phyloP scores from a whole-genome alignment of 371 early-diverging fungal genomes.

The Mortierella sp. region DNA sequence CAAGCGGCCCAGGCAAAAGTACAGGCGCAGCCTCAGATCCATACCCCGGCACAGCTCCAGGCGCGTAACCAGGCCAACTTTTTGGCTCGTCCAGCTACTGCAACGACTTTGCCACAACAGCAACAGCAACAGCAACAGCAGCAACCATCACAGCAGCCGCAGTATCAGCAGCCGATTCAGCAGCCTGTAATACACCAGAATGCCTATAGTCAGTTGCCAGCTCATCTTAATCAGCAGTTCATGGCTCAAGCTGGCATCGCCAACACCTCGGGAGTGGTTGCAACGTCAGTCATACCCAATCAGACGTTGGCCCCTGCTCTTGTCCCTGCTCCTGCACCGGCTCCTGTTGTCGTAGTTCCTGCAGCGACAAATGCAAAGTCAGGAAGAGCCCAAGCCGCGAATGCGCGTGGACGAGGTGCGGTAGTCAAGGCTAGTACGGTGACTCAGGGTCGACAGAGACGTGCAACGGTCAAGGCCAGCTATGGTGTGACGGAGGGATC shows the following conservation, averaged over 20 bases:
- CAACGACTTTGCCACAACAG: conserved; percentile 7
- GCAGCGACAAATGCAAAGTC: conserved; percentile 25
- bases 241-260: conserved; percentile 31
- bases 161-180: conserved; percentile 24
- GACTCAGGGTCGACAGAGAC: not conserved
- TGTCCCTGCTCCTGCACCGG: conserved; percentile 24
- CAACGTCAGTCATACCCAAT: not conserved
- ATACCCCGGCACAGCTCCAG: conserved; percentile 30
- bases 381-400: conserved; percentile 7
- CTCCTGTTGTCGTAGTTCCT: conserved; percentile 17
- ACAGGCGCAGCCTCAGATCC: conserved; percentile 12
- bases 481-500: not conserved
- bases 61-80: conserved; percentile 11
- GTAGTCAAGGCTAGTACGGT: conserved; percentile 17
- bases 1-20: conserved; percentile 12
- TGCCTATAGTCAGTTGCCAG: conserved; percentile 22
- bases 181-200: conserved; percentile 28
- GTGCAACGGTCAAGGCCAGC: not conserved
- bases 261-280: conserved; percentile 34
- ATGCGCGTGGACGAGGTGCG: conserved; percentile 10
- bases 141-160: conserved; percentile 12
- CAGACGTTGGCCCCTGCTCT: not conserved
- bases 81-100: not conserved
- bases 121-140: conserved; percentile 18
- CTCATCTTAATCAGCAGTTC: conserved; percentile 42